Evolutionary conservation across 2,329 filamentous ascomycete genomes (phyloP).

Genomic region (Cladophialophora bantiana): DNA sequence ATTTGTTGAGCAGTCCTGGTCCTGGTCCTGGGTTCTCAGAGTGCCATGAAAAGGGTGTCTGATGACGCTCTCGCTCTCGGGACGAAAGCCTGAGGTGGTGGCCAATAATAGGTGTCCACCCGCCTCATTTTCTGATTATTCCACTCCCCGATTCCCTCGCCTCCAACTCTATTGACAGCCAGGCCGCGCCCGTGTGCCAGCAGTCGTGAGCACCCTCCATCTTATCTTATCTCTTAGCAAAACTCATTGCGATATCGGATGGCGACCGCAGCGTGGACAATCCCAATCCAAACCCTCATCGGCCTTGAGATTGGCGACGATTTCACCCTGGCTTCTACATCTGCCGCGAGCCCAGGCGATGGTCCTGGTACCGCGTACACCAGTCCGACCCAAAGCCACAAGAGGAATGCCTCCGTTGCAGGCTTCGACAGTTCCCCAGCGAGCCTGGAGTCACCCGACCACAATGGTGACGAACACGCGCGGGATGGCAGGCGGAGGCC

Average conservation of each 20-base stretch:
- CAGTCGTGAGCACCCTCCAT: conserved; percentile 10
- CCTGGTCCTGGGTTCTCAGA: neutral
- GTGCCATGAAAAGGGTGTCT: neutral
- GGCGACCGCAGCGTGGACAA: conserved; percentile 24
- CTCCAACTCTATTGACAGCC: neutral
- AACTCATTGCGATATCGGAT: conserved; percentile 34
- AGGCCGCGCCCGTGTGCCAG: neutral
- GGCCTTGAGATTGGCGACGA: conserved; percentile 28
- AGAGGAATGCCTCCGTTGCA: conserved; percentile 53
- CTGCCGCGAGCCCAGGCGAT: conserved; percentile 29
- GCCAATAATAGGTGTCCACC: conserved; percentile 4
- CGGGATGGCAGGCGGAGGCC: conserved; percentile 52
- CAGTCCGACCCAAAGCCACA: conserved; percentile 44
- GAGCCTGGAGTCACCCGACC: conserved; percentile 46
- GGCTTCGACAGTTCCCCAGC: conserved; percentile 57
- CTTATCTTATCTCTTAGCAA: conserved; percentile 37
- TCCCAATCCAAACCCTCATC: conserved; percentile 24
- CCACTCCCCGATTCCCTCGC: neutral
- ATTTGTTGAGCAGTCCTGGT: neutral
- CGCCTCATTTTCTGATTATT: neutral
- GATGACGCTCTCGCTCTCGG: neutral
- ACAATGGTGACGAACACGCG: conserved; percentile 53
- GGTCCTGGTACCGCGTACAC: conserved; percentile 40
- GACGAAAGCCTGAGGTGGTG: neutral
- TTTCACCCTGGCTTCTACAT: conserved; percentile 39